Base-by-base conservation (phyloP, 352 stramenopile genomes). In the Pythium myriotylum region DNA sequence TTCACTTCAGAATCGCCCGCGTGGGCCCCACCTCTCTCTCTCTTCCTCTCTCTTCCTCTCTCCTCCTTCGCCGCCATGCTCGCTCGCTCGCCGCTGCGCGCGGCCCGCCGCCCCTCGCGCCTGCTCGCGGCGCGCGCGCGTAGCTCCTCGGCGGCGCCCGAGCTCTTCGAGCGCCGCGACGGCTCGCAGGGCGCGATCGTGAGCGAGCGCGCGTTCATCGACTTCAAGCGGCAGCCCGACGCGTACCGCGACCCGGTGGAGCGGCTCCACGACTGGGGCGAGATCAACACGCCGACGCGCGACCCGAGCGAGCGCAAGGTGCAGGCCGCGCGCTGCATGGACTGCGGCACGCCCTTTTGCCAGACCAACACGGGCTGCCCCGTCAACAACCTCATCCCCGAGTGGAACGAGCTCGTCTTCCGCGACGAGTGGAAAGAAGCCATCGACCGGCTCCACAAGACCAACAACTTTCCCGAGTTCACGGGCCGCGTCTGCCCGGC, bases 381-480 rank as follows among this genome's bases (percentile, higher is more conserved):
- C 22, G 92, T 99, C 19, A 96, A 98, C 79, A 99, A 99, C 71
- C 76, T 99, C 19, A 99, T 99, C 64, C 97, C 97, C 2, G 96
- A 99, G 81, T 99, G 96, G 95, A 99, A 99, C 76, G 96, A 98
- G 66, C 81, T 99, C 13, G 97, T 99, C 32, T 98, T 94, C 80
- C 95, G 98, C 56, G 93, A 97, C 65, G 93, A 98, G 72, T 99
- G 95, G 96, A 86, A 92, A 55, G 95, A 99, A 63, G 97, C 97
- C 29, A 98, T 97, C 70, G 89, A 98, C 52, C 86, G 94, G 2
- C 78, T 99, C 59, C 94, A 98, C 79, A 97, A 97, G 79, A 99
- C 97, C 59, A 99, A 99, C 84, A 99, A 99, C 81, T 99, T 99
- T 73, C 97, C 97, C 13, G 97, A 99, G 79, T 99, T 99, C 68